Base-by-base conservation (phyloP, 257 asterid species). In the Fraxinus quadrangulata region DNA sequence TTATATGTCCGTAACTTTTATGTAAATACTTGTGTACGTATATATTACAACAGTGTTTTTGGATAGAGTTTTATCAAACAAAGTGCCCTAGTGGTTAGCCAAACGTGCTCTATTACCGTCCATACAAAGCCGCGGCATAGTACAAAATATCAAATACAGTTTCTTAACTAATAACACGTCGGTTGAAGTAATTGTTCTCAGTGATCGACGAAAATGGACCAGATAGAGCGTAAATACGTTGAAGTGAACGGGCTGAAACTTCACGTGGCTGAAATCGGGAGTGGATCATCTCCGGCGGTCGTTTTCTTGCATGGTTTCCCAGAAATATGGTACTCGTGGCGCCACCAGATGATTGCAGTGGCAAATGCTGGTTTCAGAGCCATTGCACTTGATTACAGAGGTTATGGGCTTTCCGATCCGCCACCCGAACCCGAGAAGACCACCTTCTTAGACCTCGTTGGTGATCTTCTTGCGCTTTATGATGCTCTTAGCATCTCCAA, bases 301-400 rank as follows among this genome's bases (percentile, higher is more conserved):
- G 68, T 88, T 17, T 85, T 88, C 87, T 30, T 88, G 75, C 91
- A 88, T 77, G 91, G 91, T 0, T 88, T 86, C 71, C 88, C 91
- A 12, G 91, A 86, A 66, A 84, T 82, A 70, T 88, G 91, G 91
- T 88, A 84, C 83, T 70, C 88, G 17, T 88, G 91, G 91, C 77
- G 91, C n/a, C 77, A 88, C 77, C 91, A 85, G 59, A 84, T 88
- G 87, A 31, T 77, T 12, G 83, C 87, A 69, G 84, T 81, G 28
- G 85, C 88, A 67, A 54, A 67, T 6, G 87, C 93, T 33, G 89
- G 93, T 12, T 88, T 51, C 81, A 72, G 91, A 68, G 93, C 89
- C 3, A 81, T 88, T 34, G 88, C 96, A 24, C 88, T 83, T n/a
- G 93, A 90, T 78, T 84, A 74, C 83, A 82, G 96, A 87, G 96